Base-by-base conservation (phyloP, 1,139 yeast species). In the Taphrina populina region DNA sequence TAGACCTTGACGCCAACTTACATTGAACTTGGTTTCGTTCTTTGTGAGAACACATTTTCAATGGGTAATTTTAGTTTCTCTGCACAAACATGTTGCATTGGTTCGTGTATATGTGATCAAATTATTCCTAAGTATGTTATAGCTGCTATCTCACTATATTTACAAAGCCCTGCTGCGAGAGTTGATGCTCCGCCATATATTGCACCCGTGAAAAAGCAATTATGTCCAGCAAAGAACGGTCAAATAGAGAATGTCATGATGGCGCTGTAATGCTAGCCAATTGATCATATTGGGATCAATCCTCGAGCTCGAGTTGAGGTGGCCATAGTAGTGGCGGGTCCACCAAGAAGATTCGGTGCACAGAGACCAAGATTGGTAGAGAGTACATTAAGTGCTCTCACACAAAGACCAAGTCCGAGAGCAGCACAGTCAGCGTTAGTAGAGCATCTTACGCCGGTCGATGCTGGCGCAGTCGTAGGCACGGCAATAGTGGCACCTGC, bases 361-460 rank as follows among this genome's bases (percentile, higher is more conserved):
- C 43, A 37, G 23, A 23, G 17, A 8, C 43, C 43, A n/a, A 37
- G 6, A 8, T 4, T 30, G 19, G 15, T 7, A 6, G n/a, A 27
- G 27, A 37, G 6, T 4, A 21, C 30, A 19, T 37, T n/a, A 6
- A 37, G 30, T 20, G 30, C 43, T 10, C 20, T 8, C 4, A 21
- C 15, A 4, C 43, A 27, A n/a, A 37, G 27, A 8, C 27, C 30
- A 13, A 21, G 15, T 6, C 43, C 43, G 7, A 7, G 10, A 8
- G 27, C 5, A n/a, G 13, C 6, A 37, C 43, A 37, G 43, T 37
- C 43, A 5, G 43, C 43, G 15, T 37, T 19, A 10, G 43, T 5
- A 13, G 30, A 37, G 7, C 21, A 10, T 7, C n/a, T 19, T 17
- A 24, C 20, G 20, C 17, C 20, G 7, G 10, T 19, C 10, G 41